Base-by-base conservation (phyloP, 805 yeast genomes). In the Kuraishia piskuri region DNA sequence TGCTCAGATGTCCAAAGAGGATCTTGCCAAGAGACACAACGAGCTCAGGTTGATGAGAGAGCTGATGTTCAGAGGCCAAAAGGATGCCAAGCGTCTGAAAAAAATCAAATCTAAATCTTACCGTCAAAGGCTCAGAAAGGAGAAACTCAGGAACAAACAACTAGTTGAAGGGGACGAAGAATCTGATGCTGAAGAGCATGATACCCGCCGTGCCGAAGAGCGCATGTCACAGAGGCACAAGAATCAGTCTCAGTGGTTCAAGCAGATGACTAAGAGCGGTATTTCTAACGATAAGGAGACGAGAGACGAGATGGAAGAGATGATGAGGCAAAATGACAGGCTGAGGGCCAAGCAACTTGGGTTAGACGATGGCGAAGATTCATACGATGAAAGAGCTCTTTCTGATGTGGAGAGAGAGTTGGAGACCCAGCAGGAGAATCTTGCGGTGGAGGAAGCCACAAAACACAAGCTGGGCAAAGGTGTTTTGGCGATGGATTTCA, bases 41-140 rank as follows among this genome's bases (percentile, higher is more conserved):
- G 96, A 92, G 69, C 76, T 92, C 60, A 80, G 98, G 60, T 70
- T 87, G 63, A 90, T 90, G 97, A 80, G 99, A 58, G 99, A 94
- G 65, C 78, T 92, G 57, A 89, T 92, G 96, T 94, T 90, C 73
- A 79, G 98, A 62, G 97, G 92, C 62, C 97, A 92, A 72, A 80
- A 84, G 64, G 85, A 88, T 63, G 91, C 98, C 9, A 90, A 82
- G 68, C 80, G 99, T 61, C 77, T 94, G 63, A 92, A 92, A 74
- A 94, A 92, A 72, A 94, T 94, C 68, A 94, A 94, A 68, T 90
- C 97, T 44, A 94, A 92, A 69, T 78, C 90, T 1, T 94, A 84
- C 69, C 88, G 88, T 61, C 86, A 87, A 65, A 86, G 91, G 52
- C 84, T 88, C 63, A 90, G 91, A 78, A 88, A 85, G 67, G 97